A percentile compares a stretch with the other conserved stretches of the same genome.
phyloP scores from a whole-genome alignment of 1,284 basidiomycete species.

The Volvariella surrecta region DNA sequence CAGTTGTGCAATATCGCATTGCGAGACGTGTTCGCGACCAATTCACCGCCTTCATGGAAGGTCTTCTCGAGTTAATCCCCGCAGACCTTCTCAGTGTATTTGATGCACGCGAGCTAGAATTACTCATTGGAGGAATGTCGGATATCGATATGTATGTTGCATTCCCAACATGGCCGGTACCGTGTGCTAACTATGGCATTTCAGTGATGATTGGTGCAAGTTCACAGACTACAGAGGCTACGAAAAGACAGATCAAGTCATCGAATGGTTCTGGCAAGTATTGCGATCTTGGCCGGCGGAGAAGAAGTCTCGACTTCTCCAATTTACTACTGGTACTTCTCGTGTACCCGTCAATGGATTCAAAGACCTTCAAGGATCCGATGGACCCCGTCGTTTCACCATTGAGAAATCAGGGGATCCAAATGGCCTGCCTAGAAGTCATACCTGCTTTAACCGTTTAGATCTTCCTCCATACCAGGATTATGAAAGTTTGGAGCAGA shows the following conservation, averaged over 20 bases:
- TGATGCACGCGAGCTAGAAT: slow-evolving; percentile 94
- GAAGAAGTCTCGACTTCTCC: slow-evolving; percentile 87
- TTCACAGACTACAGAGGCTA: slow-evolving; percentile 83
- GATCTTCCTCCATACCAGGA: slow-evolving; percentile 91
- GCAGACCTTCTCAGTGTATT: slow-evolving; percentile 95
- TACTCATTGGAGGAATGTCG: slow-evolving; percentile 97
- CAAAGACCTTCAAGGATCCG: slow-evolving; percentile 96
- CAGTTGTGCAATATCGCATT: slow-evolving; percentile 93
- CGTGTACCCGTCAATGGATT: slow-evolving; percentile 98
- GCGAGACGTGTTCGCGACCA: slow-evolving; percentile 90
- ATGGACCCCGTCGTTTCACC: slow-evolving; percentile 91
- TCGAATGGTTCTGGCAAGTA: slow-evolving; percentile 99
- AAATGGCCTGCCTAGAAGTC: slow-evolving; percentile 80
- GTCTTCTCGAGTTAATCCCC: slow-evolving; percentile 93
- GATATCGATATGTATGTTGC: slow-evolving; percentile 86
- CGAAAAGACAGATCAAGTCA: slow-evolving; percentile 87
- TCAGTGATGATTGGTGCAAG: slow-evolving; percentile 79
- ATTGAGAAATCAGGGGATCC: slow-evolving; percentile 97
- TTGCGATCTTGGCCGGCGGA: slow-evolving; percentile 95
- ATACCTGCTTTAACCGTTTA: slow-evolving; percentile 89
- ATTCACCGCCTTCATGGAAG: slow-evolving; percentile 93
- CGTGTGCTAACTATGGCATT: slow-evolving; percentile 1
- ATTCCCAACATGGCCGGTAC: slow-evolving; percentile 3
- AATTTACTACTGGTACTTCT: slow-evolving; percentile 97
- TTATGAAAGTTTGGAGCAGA: slow-evolving; percentile 85